phyloP scores from a whole-genome alignment of 805 yeast species.

The Ogataea populi-albae region DNA sequence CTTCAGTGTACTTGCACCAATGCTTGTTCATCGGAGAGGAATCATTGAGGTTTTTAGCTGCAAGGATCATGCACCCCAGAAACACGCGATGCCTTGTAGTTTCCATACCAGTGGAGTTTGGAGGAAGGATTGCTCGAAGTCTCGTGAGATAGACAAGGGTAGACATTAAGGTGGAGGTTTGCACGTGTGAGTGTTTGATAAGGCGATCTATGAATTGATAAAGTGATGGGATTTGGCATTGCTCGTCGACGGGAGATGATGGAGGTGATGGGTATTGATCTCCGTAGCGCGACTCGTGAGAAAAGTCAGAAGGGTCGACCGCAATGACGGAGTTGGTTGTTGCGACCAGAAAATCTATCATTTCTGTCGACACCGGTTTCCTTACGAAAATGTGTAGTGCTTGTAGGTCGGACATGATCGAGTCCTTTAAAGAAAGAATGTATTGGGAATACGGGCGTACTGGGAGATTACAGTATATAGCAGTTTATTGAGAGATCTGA shows the following conservation, averaged over 20 bases:
- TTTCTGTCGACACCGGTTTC: slow-evolving; percentile 54
- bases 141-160: slow-evolving; percentile 79
- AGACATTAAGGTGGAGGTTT: slow-evolving; percentile 93
- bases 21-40: slow-evolving; percentile 93
- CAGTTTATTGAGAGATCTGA: too few relatives aligned
- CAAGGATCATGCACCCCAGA: slow-evolving; percentile 79
- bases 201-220: slow-evolving; percentile 66
- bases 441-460: too few relatives aligned
- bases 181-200: slow-evolving; percentile 82
- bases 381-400: slow-evolving; percentile 54
- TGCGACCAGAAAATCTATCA: slow-evolving; percentile 56
- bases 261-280: slow-evolving; percentile 38
- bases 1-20: slow-evolving; percentile 92
- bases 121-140: slow-evolving; percentile 73
- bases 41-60: slow-evolving; percentile 93
- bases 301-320: slow-evolving; percentile 34
- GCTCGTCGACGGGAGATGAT: slow-evolving; percentile 31
- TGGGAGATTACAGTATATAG: too few relatives aligned
- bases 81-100: slow-evolving; percentile 93
- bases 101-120: slow-evolving; percentile 86
- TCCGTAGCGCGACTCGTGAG: neutral
- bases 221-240: slow-evolving; percentile 42
- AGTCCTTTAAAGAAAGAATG: neutral
- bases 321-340: slow-evolving; percentile 58
- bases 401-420: slow-evolving; percentile 39